These are phyloP conservation scores for Sclerotinia sclerotiorum DNA, from an alignment of 2,329 filamentous ascomycete genomes.

Conservation along the genomic window DNA sequence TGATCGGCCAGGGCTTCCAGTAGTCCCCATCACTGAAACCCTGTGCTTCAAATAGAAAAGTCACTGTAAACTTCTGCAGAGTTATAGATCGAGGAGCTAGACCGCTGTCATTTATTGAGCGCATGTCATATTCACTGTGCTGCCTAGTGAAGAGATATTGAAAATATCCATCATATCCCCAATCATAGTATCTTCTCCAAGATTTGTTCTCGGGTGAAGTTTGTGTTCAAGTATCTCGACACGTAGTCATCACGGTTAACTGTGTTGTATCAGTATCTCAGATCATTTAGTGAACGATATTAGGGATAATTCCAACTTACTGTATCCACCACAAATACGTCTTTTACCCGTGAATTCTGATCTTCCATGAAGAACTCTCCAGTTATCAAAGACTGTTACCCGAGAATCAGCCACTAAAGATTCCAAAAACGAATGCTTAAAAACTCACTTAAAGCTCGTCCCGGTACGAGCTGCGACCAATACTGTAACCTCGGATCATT, in stretches of 20 bases:
- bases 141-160: neutral
- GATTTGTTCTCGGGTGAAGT: slow-evolving; percentile 47
- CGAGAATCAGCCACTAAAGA: neutral
- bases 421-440: neutral
- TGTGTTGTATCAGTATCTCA: slow-evolving; percentile 40
- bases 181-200: slow-evolving; percentile 36
- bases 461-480: slow-evolving; percentile 79
- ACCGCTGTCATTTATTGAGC: neutral
- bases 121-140: rapidly evolving
- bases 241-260: slow-evolving; percentile 80
- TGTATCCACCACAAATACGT: slow-evolving; percentile 88
- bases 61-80: neutral
- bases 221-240: slow-evolving; percentile 72
- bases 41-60: neutral
- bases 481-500: slow-evolving; percentile 65
- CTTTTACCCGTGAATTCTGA: slow-evolving; percentile 79
- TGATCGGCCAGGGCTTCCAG: too few species aligned
- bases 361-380: slow-evolving; percentile 87
- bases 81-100: neutral
- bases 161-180: neutral
- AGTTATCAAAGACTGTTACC: slow-evolving; percentile 83
- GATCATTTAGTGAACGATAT: neutral
- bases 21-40: too few species aligned
- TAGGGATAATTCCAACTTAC: slow-evolving; percentile 52
- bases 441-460: slow-evolving; percentile 68